Evolutionary conservation across 169 alveolate genomes (phyloP).

Genomic region (Plasmodium gallinaceum): DNA sequence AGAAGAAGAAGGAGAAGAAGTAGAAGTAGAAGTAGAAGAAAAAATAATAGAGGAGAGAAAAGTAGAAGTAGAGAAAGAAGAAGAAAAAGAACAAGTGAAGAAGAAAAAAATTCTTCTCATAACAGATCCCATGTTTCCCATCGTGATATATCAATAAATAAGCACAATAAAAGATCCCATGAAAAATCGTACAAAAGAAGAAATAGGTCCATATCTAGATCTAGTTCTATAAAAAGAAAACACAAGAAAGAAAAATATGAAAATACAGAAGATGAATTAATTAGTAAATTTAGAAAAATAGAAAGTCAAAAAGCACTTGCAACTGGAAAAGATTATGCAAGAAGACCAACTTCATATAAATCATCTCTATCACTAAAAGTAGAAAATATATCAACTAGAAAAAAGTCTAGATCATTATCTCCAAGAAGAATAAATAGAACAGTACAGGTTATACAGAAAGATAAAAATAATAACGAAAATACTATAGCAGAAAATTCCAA

Average conservation of each 20-base stretch:
- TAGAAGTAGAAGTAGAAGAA: slow-evolving; percentile 9
- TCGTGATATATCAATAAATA: slow-evolving; percentile 36
- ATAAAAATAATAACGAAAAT: slow-evolving; percentile 37
- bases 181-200: slow-evolving; percentile 29
- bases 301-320: slow-evolving; percentile 86
- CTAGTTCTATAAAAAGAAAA: slow-evolving; percentile 5
- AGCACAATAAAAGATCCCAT: slow-evolving; percentile 8
- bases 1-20: slow-evolving; percentile 27
- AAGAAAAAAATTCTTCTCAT: slow-evolving; percentile 26
- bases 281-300: slow-evolving; percentile 80
- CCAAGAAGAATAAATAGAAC: slow-evolving; percentile 48
- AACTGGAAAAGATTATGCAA: slow-evolving; percentile 85
- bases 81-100: slow-evolving; percentile 28
- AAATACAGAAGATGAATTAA: slow-evolving; percentile 79
- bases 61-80: slow-evolving; percentile 25
- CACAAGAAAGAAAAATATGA: slow-evolving; percentile 49
- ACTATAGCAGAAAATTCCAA: slow-evolving; percentile 24
- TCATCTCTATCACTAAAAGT: slow-evolving; percentile 83
- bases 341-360: slow-evolving; percentile 85
- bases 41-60: background rate
- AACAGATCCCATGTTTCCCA: slow-evolving; percentile 16
- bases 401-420: slow-evolving; percentile 29
- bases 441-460: slow-evolving; percentile 19
- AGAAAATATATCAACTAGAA: slow-evolving; percentile 71
- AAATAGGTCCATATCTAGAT: slow-evolving; percentile 26